Evolutionary conservation across 2,329 filamentous ascomycete genomes (phyloP), one percentile per base, ranked within the genome.

Genomic region (Fusarium neocosmosporiellum): DNA sequence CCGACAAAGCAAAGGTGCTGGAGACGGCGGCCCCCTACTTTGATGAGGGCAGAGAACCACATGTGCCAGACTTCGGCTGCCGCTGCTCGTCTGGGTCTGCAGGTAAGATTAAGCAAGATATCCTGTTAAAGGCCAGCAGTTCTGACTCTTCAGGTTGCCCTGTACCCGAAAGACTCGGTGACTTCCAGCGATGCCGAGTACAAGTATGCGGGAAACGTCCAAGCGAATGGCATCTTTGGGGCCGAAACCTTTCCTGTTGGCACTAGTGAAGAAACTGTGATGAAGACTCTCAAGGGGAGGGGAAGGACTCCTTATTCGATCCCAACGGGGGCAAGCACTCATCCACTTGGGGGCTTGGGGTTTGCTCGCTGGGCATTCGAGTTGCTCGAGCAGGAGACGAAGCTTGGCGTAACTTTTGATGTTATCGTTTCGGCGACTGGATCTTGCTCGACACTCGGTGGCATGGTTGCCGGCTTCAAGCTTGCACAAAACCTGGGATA

Each of bases 21-120:
- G 57, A 53, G 2, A 63, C 67, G 8, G 63, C 63, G 11, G 53
- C 18, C 1, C 54, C 54, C 4, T 60, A 69, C 43, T 69, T 69
- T n/a, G 7, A 4, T 0, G 7, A 57, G 24, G 54, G 60, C 0
- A 55, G 46, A 0, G n/a, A 69, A 1, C 13, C 70, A 72, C 7
- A 72, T 72, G 70, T 72, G 69, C 8, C 70, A 72, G 33, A 72
- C 70, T 11, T 62, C 70, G 39, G 70, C 70, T 14, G 70, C 70
- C 24, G 69, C 69, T 7, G 57, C 66, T 34, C 58, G 66, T 24
- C 66, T 72, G 24, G 70, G 70, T 3, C 70, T 72, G 0, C 31
- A 70, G 24, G 70, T 72, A 13, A 7, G 37, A n/a, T n/a, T n/a
- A 36, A 31, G 9, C 10, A n/a, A 2, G 6, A 3, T 1, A 13